A percentile compares a stretch with the other conserved stretches of the same genome.
Evolutionary conservation across 73 alveolate genomes (phyloP).

Genomic region (Tetrahymena thermophila): DNA sequence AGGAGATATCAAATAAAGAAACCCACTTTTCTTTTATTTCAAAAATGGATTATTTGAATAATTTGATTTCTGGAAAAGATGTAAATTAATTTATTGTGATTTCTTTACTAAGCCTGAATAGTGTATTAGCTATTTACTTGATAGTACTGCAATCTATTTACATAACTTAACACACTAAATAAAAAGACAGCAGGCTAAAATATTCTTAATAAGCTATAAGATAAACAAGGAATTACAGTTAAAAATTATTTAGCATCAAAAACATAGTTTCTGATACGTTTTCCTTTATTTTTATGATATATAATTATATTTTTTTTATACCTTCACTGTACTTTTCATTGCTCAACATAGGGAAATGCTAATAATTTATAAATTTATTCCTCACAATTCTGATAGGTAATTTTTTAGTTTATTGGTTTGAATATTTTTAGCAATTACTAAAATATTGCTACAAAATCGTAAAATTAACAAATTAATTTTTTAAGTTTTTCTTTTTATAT

Average conservation of each 20-base stretch:
- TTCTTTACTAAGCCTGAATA: not conserved
- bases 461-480: too few species aligned
- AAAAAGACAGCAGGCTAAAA: not conserved
- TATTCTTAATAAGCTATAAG: not conserved
- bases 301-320: not conserved
- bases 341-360: not conserved
- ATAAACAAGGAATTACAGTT: not conserved
- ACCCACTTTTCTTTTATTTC: not conserved
- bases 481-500: too few species aligned
- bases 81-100: not conserved
- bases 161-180: not conserved
- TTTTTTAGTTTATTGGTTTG: not conserved
- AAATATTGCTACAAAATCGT: too few species aligned
- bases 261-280: not conserved
- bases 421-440: not conserved
- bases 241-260: not conserved
- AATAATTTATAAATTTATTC: not conserved
- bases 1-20: not conserved
- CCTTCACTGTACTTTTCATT: not conserved
- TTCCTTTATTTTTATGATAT: not conserved
- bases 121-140: not conserved
- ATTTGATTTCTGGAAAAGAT: not conserved
- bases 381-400: not conserved
- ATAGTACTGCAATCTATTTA: not conserved
- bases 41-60: not conserved